Base-by-base conservation (phyloP, 371 early-diverging fungal species). In the Apophysomyces ossiformis region DNA sequence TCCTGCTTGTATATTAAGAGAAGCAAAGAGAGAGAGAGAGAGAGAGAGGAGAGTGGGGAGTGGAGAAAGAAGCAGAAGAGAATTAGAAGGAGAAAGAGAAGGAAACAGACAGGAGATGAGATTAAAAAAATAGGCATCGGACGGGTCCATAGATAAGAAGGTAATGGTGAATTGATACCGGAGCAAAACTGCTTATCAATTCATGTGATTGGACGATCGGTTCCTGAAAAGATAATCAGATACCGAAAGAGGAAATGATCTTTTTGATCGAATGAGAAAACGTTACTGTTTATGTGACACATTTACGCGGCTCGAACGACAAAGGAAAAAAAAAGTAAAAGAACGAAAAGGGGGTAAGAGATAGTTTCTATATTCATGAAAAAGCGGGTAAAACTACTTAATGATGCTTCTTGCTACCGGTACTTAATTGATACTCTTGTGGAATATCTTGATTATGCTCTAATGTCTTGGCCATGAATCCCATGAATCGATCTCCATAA, bases 401-500 rank as follows among this genome's bases (percentile, higher is more conserved):
- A 21, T 11, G 54, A 50, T 5, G 54, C 21, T 50, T 50, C 54
- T 50, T 50, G 8, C 18, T 50, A 9, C 54, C 54, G 21, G 54
- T 63, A 44, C 68, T 60, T 66, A 77, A 41, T 2, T 74, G 68
- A 37, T 75, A 81, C 58, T 78, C 77, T 39, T 72, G 73, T 18
- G 78, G 75, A 18, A 84, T 73, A 67, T 84, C 84, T 36, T 81
- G 62, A 62, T 79, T 75, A 43, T 84, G 73, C 36, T 79, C 76
- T 0, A 80, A 69, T 8, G 81, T 75, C 7, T 71, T 67, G 37
- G 83, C 83, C 92, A 97, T 95, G 71, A 97, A 99, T 32, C 84
- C 85, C 75, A 96, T 71, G 76, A 97, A 99, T 5, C 99, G 88
- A 56, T 83, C 70, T 7, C 93, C 97, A 69, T 99, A 99, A 36